Conservation (phyloP, 1,139 yeast species). For the Debaryomyces nepalensis region DNA sequence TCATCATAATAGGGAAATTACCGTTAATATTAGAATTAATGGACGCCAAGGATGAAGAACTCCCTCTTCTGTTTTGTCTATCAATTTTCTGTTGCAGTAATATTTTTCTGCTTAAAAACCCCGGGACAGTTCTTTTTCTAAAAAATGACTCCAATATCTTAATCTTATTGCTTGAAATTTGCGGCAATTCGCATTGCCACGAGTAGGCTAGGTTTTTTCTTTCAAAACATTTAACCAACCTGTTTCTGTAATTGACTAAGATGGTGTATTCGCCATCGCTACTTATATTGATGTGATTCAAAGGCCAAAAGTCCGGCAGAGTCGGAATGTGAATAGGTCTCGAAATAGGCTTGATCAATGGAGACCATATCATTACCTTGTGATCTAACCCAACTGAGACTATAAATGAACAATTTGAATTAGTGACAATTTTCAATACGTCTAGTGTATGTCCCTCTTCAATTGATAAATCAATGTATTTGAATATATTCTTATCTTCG, state of each 20-base stretch:
- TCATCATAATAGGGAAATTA: conserved; percentile 33
- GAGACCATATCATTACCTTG: conserved; percentile 74
- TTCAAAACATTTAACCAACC: conserved; percentile 62
- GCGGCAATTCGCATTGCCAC: conserved; percentile 47
- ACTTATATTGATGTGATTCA: conserved; percentile 62
- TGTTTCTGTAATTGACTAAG: conserved; percentile 54
- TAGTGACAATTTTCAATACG: conserved; percentile 60
- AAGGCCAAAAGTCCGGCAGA: conserved; percentile 65
- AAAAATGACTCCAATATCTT: conserved; percentile 62
- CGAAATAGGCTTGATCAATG: conserved; percentile 40
- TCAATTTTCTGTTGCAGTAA: conserved; percentile 28
- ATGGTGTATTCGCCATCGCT: conserved; percentile 64
- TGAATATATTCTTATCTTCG: conserved; percentile 30
- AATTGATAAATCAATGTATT: conserved; percentile 52
- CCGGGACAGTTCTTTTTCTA: conserved; percentile 57
- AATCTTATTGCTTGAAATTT: conserved; percentile 27
- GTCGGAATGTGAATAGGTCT: conserved; percentile 51
- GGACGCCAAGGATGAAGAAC: conserved; percentile 31
- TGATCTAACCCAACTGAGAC: conserved; percentile 78
- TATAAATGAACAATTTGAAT: conserved; percentile 59
- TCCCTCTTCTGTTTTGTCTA: conserved; percentile 28
- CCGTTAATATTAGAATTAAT: conserved; percentile 34
- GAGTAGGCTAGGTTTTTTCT: conserved; percentile 54
- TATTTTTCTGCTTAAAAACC: conserved; percentile 52
- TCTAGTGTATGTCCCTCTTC: conserved; percentile 62